These are phyloP conservation scores for Phialophora verrucosa DNA, from an alignment of 2,329 filamentous ascomycete genomes.

Conservation along the genomic window DNA sequence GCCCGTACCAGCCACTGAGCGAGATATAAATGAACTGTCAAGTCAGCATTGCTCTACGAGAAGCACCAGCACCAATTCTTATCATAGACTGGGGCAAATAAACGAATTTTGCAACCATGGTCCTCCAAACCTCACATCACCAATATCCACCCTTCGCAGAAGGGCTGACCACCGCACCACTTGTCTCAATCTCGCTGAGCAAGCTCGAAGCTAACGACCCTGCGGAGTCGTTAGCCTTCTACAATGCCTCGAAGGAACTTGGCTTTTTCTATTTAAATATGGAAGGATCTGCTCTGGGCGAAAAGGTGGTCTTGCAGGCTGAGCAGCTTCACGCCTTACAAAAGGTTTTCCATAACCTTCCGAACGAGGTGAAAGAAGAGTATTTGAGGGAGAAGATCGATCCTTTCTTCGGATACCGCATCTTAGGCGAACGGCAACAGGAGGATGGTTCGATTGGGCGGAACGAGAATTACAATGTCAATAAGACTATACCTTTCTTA, in stretches of 20 bases:
- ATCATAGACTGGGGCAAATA: too few species aligned
- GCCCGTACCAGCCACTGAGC: too few species aligned
- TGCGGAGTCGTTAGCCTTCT: conserved; percentile 9
- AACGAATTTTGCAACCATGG: background rate
- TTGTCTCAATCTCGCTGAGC: conserved; percentile 12
- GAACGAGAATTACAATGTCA: conserved; percentile 19
- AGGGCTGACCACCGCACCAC: conserved; percentile 8
- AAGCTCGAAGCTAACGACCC: conserved; percentile 13
- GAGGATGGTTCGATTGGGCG: conserved; percentile 6
- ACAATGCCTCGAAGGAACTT: conserved; percentile 13
- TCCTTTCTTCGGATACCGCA: conserved; percentile 16
- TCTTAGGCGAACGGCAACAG: background rate
- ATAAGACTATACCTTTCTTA: background rate
- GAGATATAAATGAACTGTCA: too few species aligned
- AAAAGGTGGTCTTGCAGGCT: conserved; percentile 17
- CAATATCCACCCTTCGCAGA: conserved; percentile 17
- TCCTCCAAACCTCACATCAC: conserved; percentile 13
- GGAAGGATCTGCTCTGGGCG: conserved; percentile 15
- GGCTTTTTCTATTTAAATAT: conserved; percentile 18
- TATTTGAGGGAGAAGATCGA: conserved; percentile 11
- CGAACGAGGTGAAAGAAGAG: conserved; percentile 10
- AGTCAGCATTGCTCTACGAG: too few species aligned
- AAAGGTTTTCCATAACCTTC: conserved; percentile 14
- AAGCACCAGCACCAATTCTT: too few species aligned
- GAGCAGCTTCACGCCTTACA: conserved; percentile 13